Evolutionary conservation across 2,329 filamentous ascomycete genomes (phyloP), one percentile per base, ranked within the genome.

Genomic region (Cercospora canescens): DNA sequence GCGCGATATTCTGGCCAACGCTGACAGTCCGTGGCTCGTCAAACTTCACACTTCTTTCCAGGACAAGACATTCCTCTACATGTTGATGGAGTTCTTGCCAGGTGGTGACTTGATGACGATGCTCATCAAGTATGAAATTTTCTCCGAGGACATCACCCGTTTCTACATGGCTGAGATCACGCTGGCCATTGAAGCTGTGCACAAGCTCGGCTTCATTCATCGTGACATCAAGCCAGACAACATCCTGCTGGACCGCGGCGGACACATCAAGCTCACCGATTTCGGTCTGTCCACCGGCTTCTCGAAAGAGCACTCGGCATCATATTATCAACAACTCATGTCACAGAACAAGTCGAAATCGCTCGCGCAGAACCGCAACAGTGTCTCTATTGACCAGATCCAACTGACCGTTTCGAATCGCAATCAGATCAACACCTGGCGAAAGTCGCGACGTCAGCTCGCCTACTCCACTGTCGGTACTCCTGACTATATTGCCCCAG

Each of bases 81-180:
- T 99, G 90, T 85, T 99, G 68, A 99, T 99, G 95, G 95, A 99
- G 81, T 99, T 98, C 81, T 86, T 99, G 79, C 95, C 95, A 7
- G 95, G 95, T 79, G 95, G 95, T 79, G 95, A 99, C 82, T 81
- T 99, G 79, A 99, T 99, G 95, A 99, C 95, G 3, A 99, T 99
- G 95, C 85, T 99, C 73, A 99, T 99, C 84, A 99, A 98, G 85
- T 99, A 99, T 77, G 95, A 99, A 79, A 97, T 99, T 79, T 99
- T 99, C 80, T 96, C 93, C 0, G 94, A 98, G 79, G 95, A 99
- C 73, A 98, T 99, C 72, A 99, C 95, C 32, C 89, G 95, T 18
- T 99, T 99, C 81, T 99, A 99, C 81, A 99, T 99, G 88, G 95
- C 95, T 26, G 94, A 99, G 80, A 94, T 98, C 74, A 92, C 97